These are phyloP conservation scores for Cercospora nicotianae DNA, from an alignment of 2,329 filamentous ascomycete genomes.

Conservation along the genomic window DNA sequence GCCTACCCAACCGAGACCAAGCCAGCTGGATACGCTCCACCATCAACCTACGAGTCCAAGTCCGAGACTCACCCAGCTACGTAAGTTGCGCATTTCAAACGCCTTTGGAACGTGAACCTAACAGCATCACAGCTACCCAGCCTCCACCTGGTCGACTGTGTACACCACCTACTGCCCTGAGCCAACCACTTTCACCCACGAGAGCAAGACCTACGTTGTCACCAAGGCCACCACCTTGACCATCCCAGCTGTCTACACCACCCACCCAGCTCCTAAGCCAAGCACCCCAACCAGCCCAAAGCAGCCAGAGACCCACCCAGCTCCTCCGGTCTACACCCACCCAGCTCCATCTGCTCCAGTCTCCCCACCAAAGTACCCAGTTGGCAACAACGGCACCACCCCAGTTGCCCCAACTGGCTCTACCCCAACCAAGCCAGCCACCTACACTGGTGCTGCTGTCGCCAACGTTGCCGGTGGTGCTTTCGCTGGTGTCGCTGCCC, in stretches of 20 bases:
- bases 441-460: slow-evolving; percentile 27
- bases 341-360: slow-evolving; percentile 10
- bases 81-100: not conserved
- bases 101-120: not conserved
- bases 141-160: slow-evolving; percentile 8
- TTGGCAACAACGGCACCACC: slow-evolving; percentile 22
- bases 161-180: slow-evolving; percentile 33
- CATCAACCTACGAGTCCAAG: not conserved
- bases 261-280: not conserved
- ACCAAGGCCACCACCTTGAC: slow-evolving; percentile 31
- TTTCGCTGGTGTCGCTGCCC: slow-evolving; percentile 22
- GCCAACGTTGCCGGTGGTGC: slow-evolving; percentile 22
- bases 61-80: not conserved
- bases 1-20: slow-evolving; percentile 16
- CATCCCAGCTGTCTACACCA: slow-evolving; percentile 37
- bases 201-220: slow-evolving; percentile 32
- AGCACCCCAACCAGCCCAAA: not conserved
- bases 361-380: slow-evolving; percentile 17
- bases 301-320: slow-evolving; percentile 9
- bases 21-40: not conserved
- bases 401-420: slow-evolving; percentile 16
- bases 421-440: slow-evolving; percentile 20
- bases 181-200: slow-evolving; percentile 30
- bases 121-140: not conserved
- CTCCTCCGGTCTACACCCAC: slow-evolving; percentile 7